phyloP scores from a whole-genome alignment of 805 yeast species.

The Ogataea thermomethanolica region DNA sequence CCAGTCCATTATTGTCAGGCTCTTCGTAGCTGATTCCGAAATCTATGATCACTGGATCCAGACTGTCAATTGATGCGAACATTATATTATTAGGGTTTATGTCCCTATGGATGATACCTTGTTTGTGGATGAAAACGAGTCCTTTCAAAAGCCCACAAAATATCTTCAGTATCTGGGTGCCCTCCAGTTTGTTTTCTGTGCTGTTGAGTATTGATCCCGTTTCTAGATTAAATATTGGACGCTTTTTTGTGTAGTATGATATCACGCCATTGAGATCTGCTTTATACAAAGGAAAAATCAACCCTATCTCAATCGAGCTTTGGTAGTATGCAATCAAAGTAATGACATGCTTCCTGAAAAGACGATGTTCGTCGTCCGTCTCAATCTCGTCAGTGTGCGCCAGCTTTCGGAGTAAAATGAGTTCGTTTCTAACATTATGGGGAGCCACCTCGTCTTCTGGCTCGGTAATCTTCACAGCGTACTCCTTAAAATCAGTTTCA shows the following conservation, averaged over 20 bases:
- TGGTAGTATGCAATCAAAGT: constrained; percentile 14
- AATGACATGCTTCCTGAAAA: constrained; percentile 14
- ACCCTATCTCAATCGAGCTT: constrained; percentile 34
- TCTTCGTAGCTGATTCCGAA: constrained; percentile 38
- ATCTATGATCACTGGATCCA: constrained; percentile 38
- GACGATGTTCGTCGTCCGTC: neutral
- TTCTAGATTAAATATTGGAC: constrained; percentile 17
- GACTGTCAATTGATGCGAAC: constrained; percentile 24
- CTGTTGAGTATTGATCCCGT: constrained; percentile 17
- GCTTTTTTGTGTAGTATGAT: constrained; percentile 32
- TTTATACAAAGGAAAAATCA: constrained; percentile 41
- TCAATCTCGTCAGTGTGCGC: constrained; percentile 3
- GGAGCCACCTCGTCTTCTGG: constrained; percentile 53
- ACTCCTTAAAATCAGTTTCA: constrained; percentile 11
- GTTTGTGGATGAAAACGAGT: constrained; percentile 59
- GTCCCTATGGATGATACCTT: constrained; percentile 68
- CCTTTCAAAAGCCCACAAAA: constrained; percentile 42
- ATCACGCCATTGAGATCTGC: constrained; percentile 36
- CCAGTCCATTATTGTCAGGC: constrained; percentile 66
- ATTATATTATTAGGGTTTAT: constrained; percentile 69
- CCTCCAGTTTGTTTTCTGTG: constrained; percentile 16
- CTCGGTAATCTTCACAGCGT: constrained; percentile 47
- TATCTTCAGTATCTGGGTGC: constrained; percentile 25
- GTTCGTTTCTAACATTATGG: constrained; percentile 47
- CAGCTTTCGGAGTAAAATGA: constrained; percentile 34